Percentiles rank a stretch among this genome's conserved stretches.
Evolutionary conservation across 139 green algal genomes (phyloP).

Genomic region (Eudorina sp.): DNA sequence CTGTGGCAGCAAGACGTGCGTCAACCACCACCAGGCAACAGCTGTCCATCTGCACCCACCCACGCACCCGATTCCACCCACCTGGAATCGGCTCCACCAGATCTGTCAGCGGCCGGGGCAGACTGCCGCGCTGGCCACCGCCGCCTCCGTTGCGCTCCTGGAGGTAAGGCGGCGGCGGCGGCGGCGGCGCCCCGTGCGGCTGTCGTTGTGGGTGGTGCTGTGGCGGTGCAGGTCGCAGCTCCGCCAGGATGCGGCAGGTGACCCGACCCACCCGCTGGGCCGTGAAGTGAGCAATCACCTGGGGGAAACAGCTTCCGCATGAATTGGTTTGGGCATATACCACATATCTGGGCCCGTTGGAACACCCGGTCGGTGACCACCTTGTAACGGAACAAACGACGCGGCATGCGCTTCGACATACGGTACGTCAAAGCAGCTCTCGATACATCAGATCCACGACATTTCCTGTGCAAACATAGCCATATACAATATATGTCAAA

Average conservation of each 20-base stretch:
- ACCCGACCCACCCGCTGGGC: conserved; percentile 52
- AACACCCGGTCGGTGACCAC: too few species aligned
- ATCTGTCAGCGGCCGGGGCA: background rate
- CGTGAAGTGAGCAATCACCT: conserved; percentile 61
- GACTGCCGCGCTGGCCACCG: background rate
- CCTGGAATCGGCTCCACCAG: conserved; percentile 2
- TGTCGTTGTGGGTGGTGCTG: background rate
- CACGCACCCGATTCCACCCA: conserved; percentile 2
- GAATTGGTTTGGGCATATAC: too few species aligned
- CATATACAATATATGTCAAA: too few species aligned
- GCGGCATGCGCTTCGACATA: too few species aligned
- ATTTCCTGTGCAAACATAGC: too few species aligned
- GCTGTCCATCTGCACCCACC: background rate
- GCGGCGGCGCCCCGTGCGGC: background rate
- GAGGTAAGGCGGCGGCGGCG: background rate
- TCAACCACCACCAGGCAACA: background rate
- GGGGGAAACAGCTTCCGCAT: too few species aligned
- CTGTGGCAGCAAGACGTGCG: too few species aligned
- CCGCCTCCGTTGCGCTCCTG: background rate
- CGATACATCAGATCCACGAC: too few species aligned
- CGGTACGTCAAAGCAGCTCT: too few species aligned
- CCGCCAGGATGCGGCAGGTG: conserved; percentile 68
- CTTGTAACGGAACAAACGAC: too few species aligned
- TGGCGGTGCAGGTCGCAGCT: too few species aligned
- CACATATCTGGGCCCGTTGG: too few species aligned